Conservation (phyloP, 164 flowering plant species). For the Dillenia turbinata region DNA sequence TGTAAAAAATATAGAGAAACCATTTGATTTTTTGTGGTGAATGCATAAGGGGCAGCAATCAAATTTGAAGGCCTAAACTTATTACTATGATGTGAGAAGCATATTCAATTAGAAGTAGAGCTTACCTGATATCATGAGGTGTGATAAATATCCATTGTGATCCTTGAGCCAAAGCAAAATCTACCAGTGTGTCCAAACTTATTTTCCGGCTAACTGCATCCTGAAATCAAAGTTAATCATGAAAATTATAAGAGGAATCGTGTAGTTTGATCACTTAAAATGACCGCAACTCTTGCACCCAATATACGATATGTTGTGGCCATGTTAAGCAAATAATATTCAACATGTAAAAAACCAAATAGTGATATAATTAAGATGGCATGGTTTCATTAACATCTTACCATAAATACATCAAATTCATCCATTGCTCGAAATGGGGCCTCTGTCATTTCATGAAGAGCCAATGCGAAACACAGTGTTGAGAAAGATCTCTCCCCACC, state of each 20-base stretch:
- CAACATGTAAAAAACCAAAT: background rate
- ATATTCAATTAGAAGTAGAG: background rate
- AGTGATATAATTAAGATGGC: background rate
- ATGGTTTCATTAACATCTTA: constrained; percentile 17
- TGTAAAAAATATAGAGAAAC: no score
- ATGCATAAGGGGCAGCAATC: background rate
- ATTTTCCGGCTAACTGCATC: constrained; percentile 97
- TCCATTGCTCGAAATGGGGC: constrained; percentile 98
- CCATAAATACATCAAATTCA: constrained; percentile 99
- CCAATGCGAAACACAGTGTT: constrained; percentile 88
- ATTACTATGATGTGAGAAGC: background rate
- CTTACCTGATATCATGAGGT: constrained; percentile 96
- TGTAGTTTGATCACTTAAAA: background rate
- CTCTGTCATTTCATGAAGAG: constrained; percentile 93
- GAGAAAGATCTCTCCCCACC: constrained; percentile 98
- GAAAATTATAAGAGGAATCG: background rate
- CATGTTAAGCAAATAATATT: background rate
- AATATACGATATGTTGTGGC: background rate
- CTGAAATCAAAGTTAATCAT: constrained; percentile 31
- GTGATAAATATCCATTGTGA: constrained; percentile 96
- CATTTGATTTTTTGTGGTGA: no score
- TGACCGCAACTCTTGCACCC: no score
- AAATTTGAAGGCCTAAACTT: background rate
- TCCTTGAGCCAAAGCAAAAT: constrained; percentile 79
- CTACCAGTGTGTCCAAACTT: constrained; percentile 85